Evolutionary conservation across 805 yeast species (phyloP), one percentile per base, ranked within the genome.

Genomic region (Saccharomyces jurei): DNA sequence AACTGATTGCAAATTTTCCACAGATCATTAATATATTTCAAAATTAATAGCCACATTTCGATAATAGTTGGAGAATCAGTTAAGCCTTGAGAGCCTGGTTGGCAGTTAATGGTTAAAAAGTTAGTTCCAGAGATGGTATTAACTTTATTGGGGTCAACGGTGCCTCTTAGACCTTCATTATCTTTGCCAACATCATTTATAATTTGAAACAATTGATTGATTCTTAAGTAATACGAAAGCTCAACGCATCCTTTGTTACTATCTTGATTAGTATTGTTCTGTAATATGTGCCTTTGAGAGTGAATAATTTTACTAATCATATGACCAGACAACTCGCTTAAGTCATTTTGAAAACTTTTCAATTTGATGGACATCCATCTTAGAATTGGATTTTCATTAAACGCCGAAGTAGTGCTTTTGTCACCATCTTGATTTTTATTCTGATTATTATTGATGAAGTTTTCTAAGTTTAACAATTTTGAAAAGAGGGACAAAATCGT

Each of bases 321-420:
- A 50, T 75, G 76, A 21, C 68, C 69, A 28, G 78, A 77, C 3
- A 72, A 72, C 22, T 76, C 74, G 25, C 71, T 69, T 30, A 81
- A 68, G 51, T 71, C 69, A 1, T 62, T 58, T 6, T 69, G 65
- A 55, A 81, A 73, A 21, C 65, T 65, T 26, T 72, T 70, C 49
- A 76, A 74, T 61, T 79, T 84, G 21, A 78, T 69, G 46, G 77
- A 71, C 29, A 86, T 76, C 82, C 89, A 86, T 52, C 78, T 81
- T 25, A 76, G 65, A 5, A 86, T 79, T 4, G 92, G 92, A 63
- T 82, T 84, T 54, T 81, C 83, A 49, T 74, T 77, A 0, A 22
- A 36, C 8, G 44, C 17, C 8, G 25, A 36, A 8, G 44, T 11
- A 17, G 44, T 17, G 25, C 17, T 36, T 8, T 36, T 36, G 25